Percentiles rank a stretch among this genome's conserved stretches.
Evolutionary conservation across 208 protist genomes (phyloP).

Genomic region (Leishmania mexicana): DNA sequence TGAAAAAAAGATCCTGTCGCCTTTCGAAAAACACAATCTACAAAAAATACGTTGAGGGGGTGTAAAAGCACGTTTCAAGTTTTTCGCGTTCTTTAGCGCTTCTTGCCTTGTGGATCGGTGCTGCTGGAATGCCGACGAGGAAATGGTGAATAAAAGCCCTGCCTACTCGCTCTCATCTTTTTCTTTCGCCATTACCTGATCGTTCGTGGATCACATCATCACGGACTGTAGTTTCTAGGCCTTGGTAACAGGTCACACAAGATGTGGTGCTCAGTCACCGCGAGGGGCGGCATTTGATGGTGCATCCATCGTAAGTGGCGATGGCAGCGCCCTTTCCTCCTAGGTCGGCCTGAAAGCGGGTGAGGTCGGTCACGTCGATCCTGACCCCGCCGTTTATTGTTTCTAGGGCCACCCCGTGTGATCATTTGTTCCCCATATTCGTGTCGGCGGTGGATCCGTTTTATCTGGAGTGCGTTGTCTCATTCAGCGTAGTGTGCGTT

Average conservation of each 20-base stretch:
- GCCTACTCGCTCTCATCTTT: neutral
- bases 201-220: neutral
- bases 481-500: slow-evolving; percentile 39
- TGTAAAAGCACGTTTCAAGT: too few species aligned
- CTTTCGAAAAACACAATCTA: neutral
- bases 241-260: neutral
- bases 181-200: neutral
- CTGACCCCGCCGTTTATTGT: slow-evolving; percentile 12
- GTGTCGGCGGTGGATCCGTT: slow-evolving; percentile 32
- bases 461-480: slow-evolving; percentile 26
- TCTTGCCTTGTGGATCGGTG: neutral
- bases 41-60: neutral
- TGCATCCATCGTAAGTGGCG: neutral
- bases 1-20: neutral
- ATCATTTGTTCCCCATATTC: slow-evolving; percentile 26
- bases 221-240: slow-evolving; percentile 1
- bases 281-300: neutral
- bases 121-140: neutral
- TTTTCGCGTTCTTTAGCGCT: neutral
- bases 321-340: neutral
- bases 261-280: neutral
- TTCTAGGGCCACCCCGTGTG: slow-evolving; percentile 26
- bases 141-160: neutral
- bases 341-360: neutral
- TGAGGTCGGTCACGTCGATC: slow-evolving; percentile 27